These are phyloP conservation scores for Gelatoporia subvermispora DNA, from an alignment of 768 basidiomycete species.

Conservation along the genomic window DNA sequence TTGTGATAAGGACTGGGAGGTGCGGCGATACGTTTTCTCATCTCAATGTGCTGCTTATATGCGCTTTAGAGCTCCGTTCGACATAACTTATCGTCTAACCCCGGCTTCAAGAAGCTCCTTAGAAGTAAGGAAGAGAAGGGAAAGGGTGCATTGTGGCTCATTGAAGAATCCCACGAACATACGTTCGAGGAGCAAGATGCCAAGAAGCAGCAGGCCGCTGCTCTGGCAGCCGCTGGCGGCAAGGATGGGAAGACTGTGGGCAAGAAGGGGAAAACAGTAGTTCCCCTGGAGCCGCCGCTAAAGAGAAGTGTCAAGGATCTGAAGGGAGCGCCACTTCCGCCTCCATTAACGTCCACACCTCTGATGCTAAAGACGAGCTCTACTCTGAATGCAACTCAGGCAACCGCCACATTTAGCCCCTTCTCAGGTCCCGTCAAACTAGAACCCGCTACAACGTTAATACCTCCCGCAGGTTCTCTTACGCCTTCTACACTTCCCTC, in stretches of 20 bases:
- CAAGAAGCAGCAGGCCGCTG: constrained; percentile 38
- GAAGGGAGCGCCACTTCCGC: constrained; percentile 56
- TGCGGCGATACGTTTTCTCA: constrained; percentile 31
- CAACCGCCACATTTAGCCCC: constrained; percentile 1
- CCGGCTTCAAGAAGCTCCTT: constrained; percentile 89
- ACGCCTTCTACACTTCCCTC: constrained; percentile 4
- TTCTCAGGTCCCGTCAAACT: constrained; percentile 16
- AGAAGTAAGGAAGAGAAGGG: constrained; percentile 79
- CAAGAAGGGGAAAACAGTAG: constrained; percentile 57
- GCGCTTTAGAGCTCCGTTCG: constrained; percentile 72
- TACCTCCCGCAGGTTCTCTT: constrained; percentile 8
- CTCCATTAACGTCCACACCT: constrained; percentile 65
- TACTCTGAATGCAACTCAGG: neutral
- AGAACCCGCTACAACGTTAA: constrained; percentile 11
- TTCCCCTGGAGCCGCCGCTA: constrained; percentile 55
- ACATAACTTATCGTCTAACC: constrained; percentile 90
- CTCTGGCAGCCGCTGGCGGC: constrained; percentile 18
- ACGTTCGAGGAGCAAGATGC: constrained; percentile 68
- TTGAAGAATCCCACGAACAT: constrained; percentile 71
- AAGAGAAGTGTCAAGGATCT: constrained; percentile 65
- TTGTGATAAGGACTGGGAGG: constrained; percentile 91
- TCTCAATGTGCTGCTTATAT: neutral
- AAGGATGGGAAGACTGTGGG: constrained; percentile 36
- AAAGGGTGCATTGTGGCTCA: constrained; percentile 91
- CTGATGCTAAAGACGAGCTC: constrained; percentile 41